Base-by-base conservation (phyloP, 1,284 basidiomycete genomes). In the Ustilago tritici region DNA sequence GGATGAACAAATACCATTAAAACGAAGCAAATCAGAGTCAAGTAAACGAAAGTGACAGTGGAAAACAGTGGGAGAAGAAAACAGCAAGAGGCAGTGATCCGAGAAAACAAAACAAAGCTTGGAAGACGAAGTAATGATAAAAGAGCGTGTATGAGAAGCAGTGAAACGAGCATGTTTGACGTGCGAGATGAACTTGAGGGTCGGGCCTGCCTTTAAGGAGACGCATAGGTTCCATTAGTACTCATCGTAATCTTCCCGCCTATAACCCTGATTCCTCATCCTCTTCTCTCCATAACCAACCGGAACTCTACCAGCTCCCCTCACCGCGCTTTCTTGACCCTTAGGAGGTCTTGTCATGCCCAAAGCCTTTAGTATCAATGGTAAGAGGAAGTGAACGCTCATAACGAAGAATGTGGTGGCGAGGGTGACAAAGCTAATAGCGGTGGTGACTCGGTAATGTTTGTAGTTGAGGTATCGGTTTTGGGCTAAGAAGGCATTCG, bases 311-410 rank as follows among this genome's bases (percentile, higher is more conserved):
- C n/a, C 32, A 15, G n/a, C 35, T 14, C 31, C 36, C 8, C 31
- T 49, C 8, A 55, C 53, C 2, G 53, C 53, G 0, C 61, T 41
- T 52, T 61, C 40, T 31, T 74, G 49, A 17, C 61, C 71, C 65
- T 70, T 78, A 31, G 76, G 75, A 3, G 75, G 75, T 19, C 75
- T 65, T 10, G 75, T 78, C 69, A 80, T 76, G 34, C 79, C 79
- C 17, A 80, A n/a, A 1, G 66, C 62, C 55, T 80, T 76, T 34
- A 78, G 52, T 36, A 79, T 72, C 14, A 78, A 36, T 4, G 81
- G 81, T 10, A 82, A 53, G 1, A 76, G 73, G 61, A 81, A 82
- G 67, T 82, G 81, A n/a, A 82, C 81, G 17, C 67, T 71, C 68
- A 78, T 81, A n/a, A 72, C 75, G 14, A 82, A 76, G 78, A 82